Conservation (phyloP, 176 grass and related monocot species). For the Avena sativa region DNA sequence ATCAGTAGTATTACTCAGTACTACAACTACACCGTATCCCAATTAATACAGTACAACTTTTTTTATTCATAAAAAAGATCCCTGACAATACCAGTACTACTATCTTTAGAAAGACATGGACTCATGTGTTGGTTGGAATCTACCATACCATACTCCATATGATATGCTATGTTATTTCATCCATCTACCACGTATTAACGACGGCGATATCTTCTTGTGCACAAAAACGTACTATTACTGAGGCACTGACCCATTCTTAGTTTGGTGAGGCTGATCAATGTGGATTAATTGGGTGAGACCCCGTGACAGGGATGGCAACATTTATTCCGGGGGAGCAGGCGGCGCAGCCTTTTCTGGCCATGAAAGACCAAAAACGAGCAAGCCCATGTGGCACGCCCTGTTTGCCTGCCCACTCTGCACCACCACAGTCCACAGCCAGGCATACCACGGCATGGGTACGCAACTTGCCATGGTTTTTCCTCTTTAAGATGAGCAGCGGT, state of each 20-base stretch:
- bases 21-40: too few relatives aligned
- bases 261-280: slow-evolving; percentile 20
- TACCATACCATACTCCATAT: not conserved
- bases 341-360: slow-evolving; percentile 59
- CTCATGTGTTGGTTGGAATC: slow-evolving; percentile 4
- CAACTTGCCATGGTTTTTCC: slow-evolving; percentile 40
- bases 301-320: slow-evolving; percentile 38
- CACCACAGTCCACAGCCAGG: slow-evolving; percentile 4
- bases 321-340: slow-evolving; percentile 49
- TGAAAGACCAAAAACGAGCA: slow-evolving; percentile 24
- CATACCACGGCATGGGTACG: slow-evolving; percentile 25
- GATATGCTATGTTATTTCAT: not conserved
- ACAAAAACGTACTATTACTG: not conserved
- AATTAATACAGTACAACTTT: too few relatives aligned
- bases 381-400: slow-evolving; percentile 46
- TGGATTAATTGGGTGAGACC: not conserved
- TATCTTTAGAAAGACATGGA: not conserved
- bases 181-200: not conserved
- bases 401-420: slow-evolving; percentile 11
- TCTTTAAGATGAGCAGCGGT: slow-evolving; percentile 9
- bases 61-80: not conserved
- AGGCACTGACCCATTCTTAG: not conserved
- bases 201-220: not conserved
- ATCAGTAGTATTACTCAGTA: not conserved
- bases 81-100: not conserved